Percentiles rank a stretch among this genome's conserved stretches.
Evolutionary conservation across 2,329 filamentous ascomycete genomes (phyloP).

Genomic region (Beauveria sp.): DNA sequence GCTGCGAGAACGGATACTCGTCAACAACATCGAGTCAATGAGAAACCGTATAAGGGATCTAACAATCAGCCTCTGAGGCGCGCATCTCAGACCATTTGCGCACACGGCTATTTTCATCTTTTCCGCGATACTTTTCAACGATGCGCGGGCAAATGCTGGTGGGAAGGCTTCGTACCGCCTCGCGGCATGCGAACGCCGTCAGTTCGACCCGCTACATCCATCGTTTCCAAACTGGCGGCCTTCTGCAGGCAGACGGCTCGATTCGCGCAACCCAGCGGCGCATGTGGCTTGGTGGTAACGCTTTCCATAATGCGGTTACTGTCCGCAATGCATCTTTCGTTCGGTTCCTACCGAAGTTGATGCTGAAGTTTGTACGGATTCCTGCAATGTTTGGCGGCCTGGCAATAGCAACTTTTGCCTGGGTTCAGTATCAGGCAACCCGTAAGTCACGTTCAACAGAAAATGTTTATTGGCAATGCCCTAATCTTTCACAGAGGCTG

Average conservation of each 20-base stretch:
- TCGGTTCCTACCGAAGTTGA: conserved; percentile 70
- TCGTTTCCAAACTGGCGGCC: conserved; percentile 58
- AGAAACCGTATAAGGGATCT: neutral
- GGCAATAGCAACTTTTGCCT: conserved; percentile 78
- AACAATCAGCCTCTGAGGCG: conserved; percentile 4
- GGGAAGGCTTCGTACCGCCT: conserved; percentile 60
- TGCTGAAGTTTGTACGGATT: conserved; percentile 80
- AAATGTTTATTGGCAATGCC: neutral
- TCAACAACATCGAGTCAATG: conserved; percentile 5
- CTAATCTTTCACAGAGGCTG: conserved; percentile 35
- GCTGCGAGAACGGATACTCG: neutral
- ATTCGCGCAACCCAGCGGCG: conserved; percentile 54
- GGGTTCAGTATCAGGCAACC: conserved; percentile 91
- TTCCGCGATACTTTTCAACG: neutral
- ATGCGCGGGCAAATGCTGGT: conserved; percentile 46
- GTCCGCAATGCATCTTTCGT: conserved; percentile 58
- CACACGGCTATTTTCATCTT: neutral
- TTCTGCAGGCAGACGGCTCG: conserved; percentile 58
- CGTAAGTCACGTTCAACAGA: conserved; percentile 46
- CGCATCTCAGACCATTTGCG: neutral
- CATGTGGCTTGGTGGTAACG: conserved; percentile 72
- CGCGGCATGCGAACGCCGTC: conserved; percentile 48
- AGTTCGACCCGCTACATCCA: conserved; percentile 56
- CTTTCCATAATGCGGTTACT: conserved; percentile 71
- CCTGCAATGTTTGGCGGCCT: conserved; percentile 89